Evolutionary conservation across 2,329 filamentous ascomycete genomes (phyloP).

Genomic region (Thielaviopsis euricoi): DNA sequence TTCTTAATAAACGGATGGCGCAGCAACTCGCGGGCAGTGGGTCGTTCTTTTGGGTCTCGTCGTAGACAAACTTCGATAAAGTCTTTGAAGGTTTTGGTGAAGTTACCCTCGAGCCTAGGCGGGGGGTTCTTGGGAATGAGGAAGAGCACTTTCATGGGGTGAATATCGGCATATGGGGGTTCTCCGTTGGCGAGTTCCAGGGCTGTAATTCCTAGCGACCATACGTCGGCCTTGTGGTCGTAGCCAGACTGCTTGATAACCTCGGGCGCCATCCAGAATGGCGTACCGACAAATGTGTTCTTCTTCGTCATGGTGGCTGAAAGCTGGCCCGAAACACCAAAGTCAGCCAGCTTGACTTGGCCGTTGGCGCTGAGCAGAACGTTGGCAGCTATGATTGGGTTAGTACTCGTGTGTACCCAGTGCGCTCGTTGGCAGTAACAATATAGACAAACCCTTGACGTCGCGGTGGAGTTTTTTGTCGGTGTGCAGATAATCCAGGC

Average conservation of each 20-base stretch:
- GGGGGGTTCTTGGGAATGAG: slow-evolving; percentile 79
- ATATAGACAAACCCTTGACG: slow-evolving; percentile 48
- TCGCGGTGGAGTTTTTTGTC: slow-evolving; percentile 95
- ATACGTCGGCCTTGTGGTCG: slow-evolving; percentile 85
- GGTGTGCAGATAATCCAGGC: slow-evolving; percentile 80
- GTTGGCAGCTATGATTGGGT: slow-evolving; percentile 48
- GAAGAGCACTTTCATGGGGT: slow-evolving; percentile 89
- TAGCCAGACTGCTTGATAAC: slow-evolving; percentile 78
- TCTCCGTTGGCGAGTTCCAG: slow-evolving; percentile 81
- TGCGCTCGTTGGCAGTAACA: slow-evolving; percentile 57
- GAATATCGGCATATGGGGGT: slow-evolving; percentile 69
- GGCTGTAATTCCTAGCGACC: slow-evolving; percentile 82
- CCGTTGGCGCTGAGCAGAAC: slow-evolving; percentile 72
- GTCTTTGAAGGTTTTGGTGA: slow-evolving; percentile 83
- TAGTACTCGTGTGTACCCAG: too few species aligned
- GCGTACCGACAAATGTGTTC: slow-evolving; percentile 93
- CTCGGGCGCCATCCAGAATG: slow-evolving; percentile 94
- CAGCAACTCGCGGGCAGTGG: slow-evolving; percentile 70
- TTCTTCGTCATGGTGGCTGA: slow-evolving; percentile 96
- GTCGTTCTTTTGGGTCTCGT: slow-evolving; percentile 76
- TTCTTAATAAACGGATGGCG: slow-evolving; percentile 80
- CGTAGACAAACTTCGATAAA: slow-evolving; percentile 77
- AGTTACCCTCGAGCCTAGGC: slow-evolving; percentile 69
- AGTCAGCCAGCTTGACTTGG: slow-evolving; percentile 91
- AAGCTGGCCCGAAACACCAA: slow-evolving; percentile 89